Percentiles rank a stretch among this genome's conserved stretches.
Evolutionary conservation across 75 land plant species (phyloP).

Genomic region (Pinus taeda): DNA sequence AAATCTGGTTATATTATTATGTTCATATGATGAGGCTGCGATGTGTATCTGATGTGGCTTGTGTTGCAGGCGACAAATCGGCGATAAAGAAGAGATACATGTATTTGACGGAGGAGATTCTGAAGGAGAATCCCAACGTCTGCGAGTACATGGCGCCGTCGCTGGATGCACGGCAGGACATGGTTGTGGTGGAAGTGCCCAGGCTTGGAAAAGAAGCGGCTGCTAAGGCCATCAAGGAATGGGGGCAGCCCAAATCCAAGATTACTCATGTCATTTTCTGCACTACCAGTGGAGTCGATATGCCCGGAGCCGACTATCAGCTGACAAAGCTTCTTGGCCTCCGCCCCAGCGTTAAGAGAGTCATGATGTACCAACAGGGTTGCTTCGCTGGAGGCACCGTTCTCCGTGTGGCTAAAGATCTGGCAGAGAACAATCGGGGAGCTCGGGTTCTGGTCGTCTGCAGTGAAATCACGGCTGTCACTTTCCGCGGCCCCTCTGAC

Average conservation of each 20-base stretch:
- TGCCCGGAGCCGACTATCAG: slow-evolving; percentile 47
- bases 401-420: slow-evolving; percentile 45
- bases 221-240: slow-evolving; percentile 21
- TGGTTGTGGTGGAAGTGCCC: slow-evolving; percentile 23
- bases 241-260: slow-evolving; percentile 22
- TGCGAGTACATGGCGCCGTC: slow-evolving; percentile 13
- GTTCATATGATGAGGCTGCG: too few relatives aligned
- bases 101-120: not conserved
- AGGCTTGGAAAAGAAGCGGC: slow-evolving; percentile 33
- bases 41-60: too few relatives aligned
- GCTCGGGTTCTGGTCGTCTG: slow-evolving; percentile 52
- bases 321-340: slow-evolving; percentile 50
- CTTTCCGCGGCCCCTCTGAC: slow-evolving; percentile 41
- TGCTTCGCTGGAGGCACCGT: slow-evolving; percentile 56
- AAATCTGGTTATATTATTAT: too few relatives aligned
- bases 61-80: not conserved
- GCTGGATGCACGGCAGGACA: slow-evolving; percentile 12
- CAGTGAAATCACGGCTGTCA: slow-evolving; percentile 36
- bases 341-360: slow-evolving; percentile 24
- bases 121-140: slow-evolving; percentile 9
- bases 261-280: slow-evolving; percentile 42
- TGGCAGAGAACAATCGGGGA: slow-evolving; percentile 55
- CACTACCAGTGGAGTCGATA: slow-evolving; percentile 35
- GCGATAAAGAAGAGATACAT: not conserved
- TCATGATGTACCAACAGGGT: slow-evolving; percentile 35